phyloP scores from a whole-genome alignment of 768 basidiomycete genomes.

The Zangia roseola region DNA sequence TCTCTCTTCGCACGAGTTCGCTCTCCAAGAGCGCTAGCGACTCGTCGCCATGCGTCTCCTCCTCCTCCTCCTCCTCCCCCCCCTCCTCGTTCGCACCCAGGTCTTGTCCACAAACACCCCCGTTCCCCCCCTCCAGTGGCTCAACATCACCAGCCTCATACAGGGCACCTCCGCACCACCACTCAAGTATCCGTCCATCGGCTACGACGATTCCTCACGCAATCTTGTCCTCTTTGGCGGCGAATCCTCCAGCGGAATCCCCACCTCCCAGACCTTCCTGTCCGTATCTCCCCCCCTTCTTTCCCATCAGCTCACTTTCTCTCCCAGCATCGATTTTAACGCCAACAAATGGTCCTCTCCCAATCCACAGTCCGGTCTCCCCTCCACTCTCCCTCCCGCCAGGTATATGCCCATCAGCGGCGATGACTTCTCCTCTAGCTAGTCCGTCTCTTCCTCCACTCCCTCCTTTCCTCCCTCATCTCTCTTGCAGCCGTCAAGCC shows the following conservation, averaged over 20 bases:
- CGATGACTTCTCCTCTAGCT: constrained; percentile 76
- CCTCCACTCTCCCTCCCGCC: constrained; percentile 50
- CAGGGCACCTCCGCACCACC: constrained; percentile 55
- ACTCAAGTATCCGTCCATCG: constrained; percentile 71
- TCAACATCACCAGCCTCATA: constrained; percentile 62
- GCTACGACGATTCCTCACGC: constrained; percentile 47
- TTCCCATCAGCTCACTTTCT: constrained; percentile 3
- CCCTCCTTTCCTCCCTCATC: constrained; percentile 17
- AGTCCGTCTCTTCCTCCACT: constrained; percentile 46
- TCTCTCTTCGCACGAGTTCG: constrained; percentile 19
- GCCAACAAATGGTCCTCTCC: constrained; percentile 62
- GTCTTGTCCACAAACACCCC: constrained; percentile 52
- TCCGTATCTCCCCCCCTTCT: constrained; percentile 32
- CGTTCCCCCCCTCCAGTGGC: constrained; percentile 50
- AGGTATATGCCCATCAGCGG: constrained; percentile 66
- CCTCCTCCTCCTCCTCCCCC: constrained; percentile 16
- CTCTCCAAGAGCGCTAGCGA: constrained; percentile 28
- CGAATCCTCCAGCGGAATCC: constrained; percentile 62
- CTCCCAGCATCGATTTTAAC: constrained; percentile 57
- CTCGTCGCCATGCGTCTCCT: constrained; percentile 1
- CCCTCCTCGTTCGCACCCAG: constrained; percentile 36
- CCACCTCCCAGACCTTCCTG: constrained; percentile 68
- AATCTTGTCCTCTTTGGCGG: constrained; percentile 75
- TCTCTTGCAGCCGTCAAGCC: constrained; percentile 56
- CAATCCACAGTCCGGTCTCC: constrained; percentile 48